These are phyloP conservation scores for Azolla pinnata DNA, from an alignment of 75 land plant genomes.

Conservation along the genomic window DNA sequence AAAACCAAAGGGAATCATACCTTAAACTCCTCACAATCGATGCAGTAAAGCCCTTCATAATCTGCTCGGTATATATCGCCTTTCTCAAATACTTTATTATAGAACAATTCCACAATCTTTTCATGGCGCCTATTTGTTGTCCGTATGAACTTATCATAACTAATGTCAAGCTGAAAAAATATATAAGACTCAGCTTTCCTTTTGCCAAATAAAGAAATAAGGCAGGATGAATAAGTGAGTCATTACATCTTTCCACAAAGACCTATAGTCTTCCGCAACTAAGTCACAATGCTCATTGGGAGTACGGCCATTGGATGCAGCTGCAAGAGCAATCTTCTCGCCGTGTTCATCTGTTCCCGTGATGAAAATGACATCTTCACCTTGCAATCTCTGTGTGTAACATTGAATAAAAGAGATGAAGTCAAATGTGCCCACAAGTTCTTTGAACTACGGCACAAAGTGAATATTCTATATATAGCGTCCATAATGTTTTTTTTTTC, in stretches of 20 bases:
- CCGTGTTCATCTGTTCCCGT: conserved; percentile 99
- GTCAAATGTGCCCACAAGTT: too few species aligned
- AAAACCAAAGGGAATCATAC: too few species aligned
- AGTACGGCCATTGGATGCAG: conserved; percentile 48
- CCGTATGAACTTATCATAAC: conserved; percentile 88
- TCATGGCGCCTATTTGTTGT: conserved; percentile 82
- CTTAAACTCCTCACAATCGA: conserved; percentile 98
- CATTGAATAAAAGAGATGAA: neutral
- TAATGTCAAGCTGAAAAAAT: conserved; percentile 65
- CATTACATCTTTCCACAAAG: conserved; percentile 82
- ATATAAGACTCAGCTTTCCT: neutral
- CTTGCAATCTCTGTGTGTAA: conserved; percentile 61
- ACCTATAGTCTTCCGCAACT: conserved; percentile 62
- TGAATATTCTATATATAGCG: too few species aligned
- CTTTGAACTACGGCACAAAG: too few species aligned
- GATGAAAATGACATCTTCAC: conserved; percentile 76
- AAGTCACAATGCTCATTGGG: conserved; percentile 86
- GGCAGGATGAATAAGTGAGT: neutral
- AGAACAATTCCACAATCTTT: conserved; percentile 72
- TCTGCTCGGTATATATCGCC: conserved; percentile 88
- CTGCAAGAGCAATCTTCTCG: conserved; percentile 95
- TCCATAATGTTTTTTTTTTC: too few species aligned
- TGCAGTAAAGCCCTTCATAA: conserved; percentile 95
- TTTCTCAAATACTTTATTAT: conserved; percentile 60
- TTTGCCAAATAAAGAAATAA: conserved; percentile 5